A percentile compares a stretch with the other conserved stretches of the same genome.
Evolutionary conservation across 78 protist species (phyloP).

Genomic region (Dictyostelium citrinum): DNA sequence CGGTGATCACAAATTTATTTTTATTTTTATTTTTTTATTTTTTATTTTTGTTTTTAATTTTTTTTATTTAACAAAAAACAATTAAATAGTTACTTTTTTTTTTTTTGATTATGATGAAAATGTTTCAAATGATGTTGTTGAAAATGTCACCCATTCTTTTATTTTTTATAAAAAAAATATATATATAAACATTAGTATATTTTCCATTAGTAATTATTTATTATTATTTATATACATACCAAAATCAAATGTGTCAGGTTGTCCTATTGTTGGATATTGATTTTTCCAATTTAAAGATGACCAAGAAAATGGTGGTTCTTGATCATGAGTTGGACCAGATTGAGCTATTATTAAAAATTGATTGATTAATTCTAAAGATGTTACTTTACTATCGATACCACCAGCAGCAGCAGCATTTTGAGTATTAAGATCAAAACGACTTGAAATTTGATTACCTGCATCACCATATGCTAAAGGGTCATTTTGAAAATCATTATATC

Average conservation of each 20-base stretch:
- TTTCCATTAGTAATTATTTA: too few species aligned
- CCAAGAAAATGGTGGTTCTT: slow-evolving; percentile 64
- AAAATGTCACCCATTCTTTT: too few species aligned
- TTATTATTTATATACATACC: too few species aligned
- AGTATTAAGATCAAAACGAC: slow-evolving; percentile 80
- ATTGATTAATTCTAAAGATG: not conserved
- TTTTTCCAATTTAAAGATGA: not conserved
- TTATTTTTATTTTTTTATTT: too few species aligned
- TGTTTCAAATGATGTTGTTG: too few species aligned
- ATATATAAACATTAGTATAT: too few species aligned
- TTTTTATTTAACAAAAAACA: too few species aligned
- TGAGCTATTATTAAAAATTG: slow-evolving; percentile 6
- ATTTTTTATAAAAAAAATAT: too few species aligned
- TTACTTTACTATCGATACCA: slow-evolving; percentile 59
- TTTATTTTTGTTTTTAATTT: too few species aligned
- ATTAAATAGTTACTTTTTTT: too few species aligned
- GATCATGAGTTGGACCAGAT: slow-evolving; percentile 70
- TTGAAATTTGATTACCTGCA: slow-evolving; percentile 79
- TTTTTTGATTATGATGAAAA: too few species aligned
- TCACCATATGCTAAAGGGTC: slow-evolving; percentile 85
- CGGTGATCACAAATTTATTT: too few species aligned
- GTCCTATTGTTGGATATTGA: slow-evolving; percentile 33
- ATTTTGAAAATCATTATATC: slow-evolving; percentile 84
- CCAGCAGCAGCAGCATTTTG: slow-evolving; percentile 23
- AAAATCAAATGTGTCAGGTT: slow-evolving; percentile 25